Percentiles rank a stretch among this genome's conserved stretches.
These are phyloP conservation scores for Reticulascus tulasneorum DNA, from an alignment of 2,329 filamentous ascomycete species.

Conservation along the genomic window DNA sequence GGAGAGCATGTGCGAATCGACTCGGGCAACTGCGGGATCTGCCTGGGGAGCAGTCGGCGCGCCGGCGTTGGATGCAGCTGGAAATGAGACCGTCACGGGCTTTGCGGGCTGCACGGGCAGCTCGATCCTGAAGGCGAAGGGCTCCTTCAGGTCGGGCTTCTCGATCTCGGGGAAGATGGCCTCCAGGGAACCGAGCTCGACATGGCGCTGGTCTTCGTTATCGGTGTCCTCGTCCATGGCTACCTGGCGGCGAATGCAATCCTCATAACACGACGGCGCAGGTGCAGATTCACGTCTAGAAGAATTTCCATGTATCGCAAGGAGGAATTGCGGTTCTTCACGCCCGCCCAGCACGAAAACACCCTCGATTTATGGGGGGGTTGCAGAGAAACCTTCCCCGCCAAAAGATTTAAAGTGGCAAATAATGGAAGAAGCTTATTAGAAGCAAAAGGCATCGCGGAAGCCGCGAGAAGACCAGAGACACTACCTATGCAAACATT, in stretches of 20 bases:
- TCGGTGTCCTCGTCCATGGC: slow-evolving; percentile 35
- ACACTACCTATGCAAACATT: slow-evolving; percentile 8
- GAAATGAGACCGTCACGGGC: slow-evolving; percentile 55
- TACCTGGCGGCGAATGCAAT: too few relatives aligned
- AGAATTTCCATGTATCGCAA: too few relatives aligned
- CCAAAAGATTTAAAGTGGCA: too few relatives aligned
- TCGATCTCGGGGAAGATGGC: slow-evolving; percentile 66
- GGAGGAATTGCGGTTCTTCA: too few relatives aligned
- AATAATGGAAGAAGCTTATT: slow-evolving; percentile 4
- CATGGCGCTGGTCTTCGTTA: slow-evolving; percentile 47
- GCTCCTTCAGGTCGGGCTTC: slow-evolving; percentile 34
- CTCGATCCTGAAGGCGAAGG: slow-evolving; percentile 51
- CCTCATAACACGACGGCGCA: too few relatives aligned
- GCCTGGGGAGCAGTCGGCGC: slow-evolving; percentile 9
- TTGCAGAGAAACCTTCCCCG: too few relatives aligned
- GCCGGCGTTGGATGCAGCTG: slow-evolving; percentile 32
- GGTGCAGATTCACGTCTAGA: too few relatives aligned
- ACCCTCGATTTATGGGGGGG: too few relatives aligned
- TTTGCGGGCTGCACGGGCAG: slow-evolving; percentile 52
- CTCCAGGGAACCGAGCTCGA: slow-evolving; percentile 57
- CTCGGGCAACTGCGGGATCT: slow-evolving; percentile 10
- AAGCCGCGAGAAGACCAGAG: slow-evolving; percentile 13
- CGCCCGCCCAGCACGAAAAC: too few relatives aligned
- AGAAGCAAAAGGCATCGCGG: too few relatives aligned
- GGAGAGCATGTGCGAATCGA: slow-evolving; percentile 47